These are phyloP conservation scores for Triticum dicoccoides DNA, from an alignment of 176 grass and related monocot genomes.

Conservation along the genomic window DNA sequence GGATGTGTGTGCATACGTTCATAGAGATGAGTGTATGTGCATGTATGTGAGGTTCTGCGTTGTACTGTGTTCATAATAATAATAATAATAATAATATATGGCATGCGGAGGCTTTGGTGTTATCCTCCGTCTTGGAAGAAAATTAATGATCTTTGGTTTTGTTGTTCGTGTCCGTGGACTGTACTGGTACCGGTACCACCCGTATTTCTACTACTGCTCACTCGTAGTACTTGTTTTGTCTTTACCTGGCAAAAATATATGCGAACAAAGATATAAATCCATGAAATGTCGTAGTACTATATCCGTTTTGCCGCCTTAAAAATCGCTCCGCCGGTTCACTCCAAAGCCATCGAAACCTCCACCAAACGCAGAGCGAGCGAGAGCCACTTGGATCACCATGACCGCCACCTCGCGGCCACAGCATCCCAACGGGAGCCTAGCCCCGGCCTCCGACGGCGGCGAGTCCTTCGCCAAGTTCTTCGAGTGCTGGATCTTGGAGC, in stretches of 20 bases:
- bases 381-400: conserved; percentile 13
- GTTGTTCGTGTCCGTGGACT: too few relatives aligned
- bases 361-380: background rate
- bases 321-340: background rate
- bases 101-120: too few relatives aligned
- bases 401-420: conserved; percentile 3
- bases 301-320: background rate
- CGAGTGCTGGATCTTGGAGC: conserved; percentile 55
- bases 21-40: too few relatives aligned
- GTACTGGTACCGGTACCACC: too few relatives aligned
- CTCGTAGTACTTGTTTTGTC: background rate
- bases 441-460: background rate
- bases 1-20: too few relatives aligned
- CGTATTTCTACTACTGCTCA: too few relatives aligned
- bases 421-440: background rate
- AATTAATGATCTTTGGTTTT: too few relatives aligned
- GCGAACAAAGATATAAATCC: background rate
- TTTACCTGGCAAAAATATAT: background rate
- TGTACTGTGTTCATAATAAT: too few relatives aligned
- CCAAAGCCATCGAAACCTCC: background rate
- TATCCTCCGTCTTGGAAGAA: too few relatives aligned
- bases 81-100: too few relatives aligned
- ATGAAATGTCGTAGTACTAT: background rate
- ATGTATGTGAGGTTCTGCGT: too few relatives aligned
- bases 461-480: conserved; percentile 46